phyloP scores from a whole-genome alignment of 2,329 filamentous ascomycete genomes.

The Conoideocrella luteorostrata region DNA sequence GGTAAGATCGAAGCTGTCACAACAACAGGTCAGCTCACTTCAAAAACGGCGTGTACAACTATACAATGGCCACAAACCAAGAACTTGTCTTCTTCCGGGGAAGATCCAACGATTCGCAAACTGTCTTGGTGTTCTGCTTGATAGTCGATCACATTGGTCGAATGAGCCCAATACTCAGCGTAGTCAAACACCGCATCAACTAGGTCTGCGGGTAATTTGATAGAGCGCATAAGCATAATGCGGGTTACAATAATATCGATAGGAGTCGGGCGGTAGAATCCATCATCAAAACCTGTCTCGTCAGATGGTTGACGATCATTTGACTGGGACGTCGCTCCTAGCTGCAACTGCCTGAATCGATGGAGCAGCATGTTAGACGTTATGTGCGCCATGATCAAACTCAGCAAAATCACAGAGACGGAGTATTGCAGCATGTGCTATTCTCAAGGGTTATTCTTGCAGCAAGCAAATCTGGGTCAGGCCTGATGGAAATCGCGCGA shows the following conservation, averaged over 20 bases:
- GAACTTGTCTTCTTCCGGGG: conserved; percentile 24
- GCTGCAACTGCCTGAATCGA: conserved; percentile 9
- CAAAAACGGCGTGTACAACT: too few species aligned
- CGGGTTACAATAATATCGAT: conserved; percentile 45
- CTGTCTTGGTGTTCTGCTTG: conserved; percentile 14
- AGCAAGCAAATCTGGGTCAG: background rate
- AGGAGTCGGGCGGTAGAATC: conserved; percentile 29
- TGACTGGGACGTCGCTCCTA: background rate
- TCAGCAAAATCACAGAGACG: conserved; percentile 7
- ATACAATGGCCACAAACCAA: conserved; percentile 20
- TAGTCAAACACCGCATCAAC: conserved; percentile 50
- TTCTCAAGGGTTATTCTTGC: too few species aligned
- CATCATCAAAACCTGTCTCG: conserved; percentile 7
- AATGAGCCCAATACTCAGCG: conserved; percentile 58
- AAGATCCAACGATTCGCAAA: conserved; percentile 18
- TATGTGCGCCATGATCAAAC: conserved; percentile 22
- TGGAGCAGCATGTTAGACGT: conserved; percentile 17
- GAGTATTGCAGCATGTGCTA: conserved; percentile 9
- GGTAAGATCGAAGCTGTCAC: conserved; percentile 29
- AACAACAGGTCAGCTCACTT: background rate
- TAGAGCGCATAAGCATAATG: conserved; percentile 36
- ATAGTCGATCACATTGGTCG: conserved; percentile 27
- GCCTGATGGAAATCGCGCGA: too few species aligned
- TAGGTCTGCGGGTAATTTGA: conserved; percentile 46
- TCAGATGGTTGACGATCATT: conserved; percentile 5